phyloP scores from a whole-genome alignment of 495 filamentous ascomycete genomes.

The Penicillium parvum region DNA sequence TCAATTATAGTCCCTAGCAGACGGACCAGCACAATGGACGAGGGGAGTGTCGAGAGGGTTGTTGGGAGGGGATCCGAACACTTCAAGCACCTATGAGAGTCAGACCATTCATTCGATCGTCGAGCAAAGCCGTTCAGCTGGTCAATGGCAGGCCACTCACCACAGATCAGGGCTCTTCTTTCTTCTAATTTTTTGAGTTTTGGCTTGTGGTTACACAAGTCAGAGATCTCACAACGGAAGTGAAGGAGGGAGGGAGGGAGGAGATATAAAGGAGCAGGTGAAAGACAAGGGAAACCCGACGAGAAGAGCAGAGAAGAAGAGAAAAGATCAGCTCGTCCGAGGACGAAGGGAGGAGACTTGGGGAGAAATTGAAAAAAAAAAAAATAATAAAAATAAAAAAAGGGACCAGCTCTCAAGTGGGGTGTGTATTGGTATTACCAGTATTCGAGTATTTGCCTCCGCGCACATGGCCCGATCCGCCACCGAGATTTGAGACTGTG shows the following conservation, averaged over 20 bases:
- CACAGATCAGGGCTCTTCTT: too few relatives aligned
- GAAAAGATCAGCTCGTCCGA: not conserved
- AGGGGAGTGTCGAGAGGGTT: too few relatives aligned
- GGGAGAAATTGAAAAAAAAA: not conserved
- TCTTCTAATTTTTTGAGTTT: constrained; percentile 3
- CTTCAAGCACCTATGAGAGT: not conserved
- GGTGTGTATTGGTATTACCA: constrained; percentile 3
- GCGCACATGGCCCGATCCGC: too few relatives aligned
- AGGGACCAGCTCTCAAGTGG: not conserved
- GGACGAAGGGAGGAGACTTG: not conserved
- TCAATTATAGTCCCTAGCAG: too few relatives aligned
- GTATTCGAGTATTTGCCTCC: not conserved
- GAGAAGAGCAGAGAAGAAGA: constrained; percentile 4
- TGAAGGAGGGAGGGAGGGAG: not conserved
- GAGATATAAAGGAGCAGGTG: too few relatives aligned
- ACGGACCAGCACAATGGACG: too few relatives aligned
- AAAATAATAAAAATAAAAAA: constrained; percentile 1
- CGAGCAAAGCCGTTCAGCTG: not conserved
- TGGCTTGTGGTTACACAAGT: constrained; percentile 9
- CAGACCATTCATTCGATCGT: not conserved
- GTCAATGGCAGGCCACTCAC: too few relatives aligned
- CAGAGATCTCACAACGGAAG: constrained; percentile 3
- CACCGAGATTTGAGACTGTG: too few relatives aligned
- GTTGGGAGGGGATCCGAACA: too few relatives aligned
- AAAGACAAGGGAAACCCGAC: not conserved